phyloP scores from a whole-genome alignment of 371 early-diverging fungal species.

The Entomophthora muscae region DNA sequence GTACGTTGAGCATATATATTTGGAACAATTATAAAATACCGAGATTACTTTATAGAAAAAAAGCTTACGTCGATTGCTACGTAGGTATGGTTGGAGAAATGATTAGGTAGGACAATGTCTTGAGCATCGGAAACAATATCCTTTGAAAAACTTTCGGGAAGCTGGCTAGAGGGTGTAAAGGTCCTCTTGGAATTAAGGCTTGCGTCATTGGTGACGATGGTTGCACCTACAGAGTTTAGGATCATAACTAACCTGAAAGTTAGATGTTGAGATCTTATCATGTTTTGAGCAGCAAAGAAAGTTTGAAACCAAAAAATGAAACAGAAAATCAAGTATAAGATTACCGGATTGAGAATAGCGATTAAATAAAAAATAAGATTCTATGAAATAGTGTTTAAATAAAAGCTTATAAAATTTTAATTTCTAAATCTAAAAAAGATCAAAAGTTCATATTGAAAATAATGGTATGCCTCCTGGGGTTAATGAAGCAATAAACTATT shows the following conservation, averaged over 20 bases:
- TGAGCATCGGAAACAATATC: neutral
- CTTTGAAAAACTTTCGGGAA: neutral
- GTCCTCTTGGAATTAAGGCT: neutral
- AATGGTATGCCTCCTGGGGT: too few species aligned
- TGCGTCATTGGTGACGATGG: neutral
- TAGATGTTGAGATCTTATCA: too few species aligned
- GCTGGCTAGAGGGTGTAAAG: neutral
- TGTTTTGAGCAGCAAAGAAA: too few species aligned
- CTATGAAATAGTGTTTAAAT: too few species aligned
- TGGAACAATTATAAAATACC: neutral
- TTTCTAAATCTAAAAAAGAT: too few species aligned
- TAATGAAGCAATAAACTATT: too few species aligned
- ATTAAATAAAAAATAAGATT: too few species aligned
- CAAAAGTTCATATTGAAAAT: too few species aligned
- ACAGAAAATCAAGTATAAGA: too few species aligned
- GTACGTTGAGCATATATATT: neutral
- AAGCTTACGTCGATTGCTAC: conserved; percentile 6
- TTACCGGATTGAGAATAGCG: too few species aligned
- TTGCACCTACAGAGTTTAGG: conserved; percentile 6
- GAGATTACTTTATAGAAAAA: neutral
- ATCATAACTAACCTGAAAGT: neutral
- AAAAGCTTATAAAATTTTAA: too few species aligned
- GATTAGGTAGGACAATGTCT: conserved; percentile 6
- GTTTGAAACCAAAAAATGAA: too few species aligned
- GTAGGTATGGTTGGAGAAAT: neutral